Percentiles rank a stretch among this genome's conserved stretches.
Evolutionary conservation across 2,329 filamentous ascomycete genomes (phyloP).

Genomic region (Diaporthe ampelina): DNA sequence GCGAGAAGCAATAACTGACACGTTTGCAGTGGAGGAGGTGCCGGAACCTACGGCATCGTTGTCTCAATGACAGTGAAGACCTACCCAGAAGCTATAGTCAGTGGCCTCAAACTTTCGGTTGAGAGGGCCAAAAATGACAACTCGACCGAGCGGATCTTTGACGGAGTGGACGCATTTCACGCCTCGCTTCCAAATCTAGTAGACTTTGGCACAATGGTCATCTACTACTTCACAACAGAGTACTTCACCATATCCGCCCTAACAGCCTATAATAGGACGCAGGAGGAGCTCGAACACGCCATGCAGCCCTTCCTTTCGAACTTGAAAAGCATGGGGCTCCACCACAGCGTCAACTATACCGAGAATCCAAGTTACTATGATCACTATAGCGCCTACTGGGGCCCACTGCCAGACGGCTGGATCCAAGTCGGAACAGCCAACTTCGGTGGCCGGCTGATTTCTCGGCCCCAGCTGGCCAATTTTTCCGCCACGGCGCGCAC

Average conservation of each 20-base stretch:
- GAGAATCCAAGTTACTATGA: conserved; percentile 49
- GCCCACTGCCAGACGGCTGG: conserved; percentile 52
- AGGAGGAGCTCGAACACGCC: conserved; percentile 45
- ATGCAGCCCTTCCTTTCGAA: conserved; percentile 49
- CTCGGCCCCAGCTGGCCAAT: conserved; percentile 46
- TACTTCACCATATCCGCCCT: conserved; percentile 44
- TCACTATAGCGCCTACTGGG: conserved; percentile 53
- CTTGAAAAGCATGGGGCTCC: conserved; percentile 46
- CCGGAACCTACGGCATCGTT: conserved; percentile 54
- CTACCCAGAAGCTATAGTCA: conserved; percentile 43
- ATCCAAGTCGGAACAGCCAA: conserved; percentile 51
- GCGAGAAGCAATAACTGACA: neutral
- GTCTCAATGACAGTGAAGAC: conserved; percentile 47
- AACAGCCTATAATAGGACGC: conserved; percentile 49
- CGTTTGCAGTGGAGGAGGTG: conserved; percentile 54
- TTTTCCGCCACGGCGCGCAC: conserved; percentile 26
- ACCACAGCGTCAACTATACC: conserved; percentile 45
- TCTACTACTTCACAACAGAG: conserved; percentile 45
- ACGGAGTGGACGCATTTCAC: conserved; percentile 45
- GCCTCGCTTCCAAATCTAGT: conserved; percentile 45
- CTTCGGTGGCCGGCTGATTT: conserved; percentile 54
- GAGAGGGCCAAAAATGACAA: conserved; percentile 37
- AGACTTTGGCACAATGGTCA: conserved; percentile 48
- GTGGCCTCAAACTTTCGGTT: conserved; percentile 44
- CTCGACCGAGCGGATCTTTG: conserved; percentile 42